Percentiles rank a stretch among this genome's conserved stretches.
Evolutionary conservation across 2,329 filamentous ascomycete genomes (phyloP).

Genomic region (Rhexocercosporidium sp.): DNA sequence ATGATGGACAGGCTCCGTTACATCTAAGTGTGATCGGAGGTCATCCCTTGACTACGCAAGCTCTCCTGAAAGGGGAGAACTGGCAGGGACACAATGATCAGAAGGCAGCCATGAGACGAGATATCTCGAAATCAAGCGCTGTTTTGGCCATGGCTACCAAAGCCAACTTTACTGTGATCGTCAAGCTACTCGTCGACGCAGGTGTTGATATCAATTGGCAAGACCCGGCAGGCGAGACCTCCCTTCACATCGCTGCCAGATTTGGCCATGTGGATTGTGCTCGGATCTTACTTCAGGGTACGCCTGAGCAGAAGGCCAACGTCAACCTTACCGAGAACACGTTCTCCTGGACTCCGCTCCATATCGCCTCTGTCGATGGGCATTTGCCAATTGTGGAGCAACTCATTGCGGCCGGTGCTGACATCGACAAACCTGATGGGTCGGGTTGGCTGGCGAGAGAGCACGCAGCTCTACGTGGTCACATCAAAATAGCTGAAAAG

Average conservation of each 20-base stretch:
- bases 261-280: conserved; percentile 86
- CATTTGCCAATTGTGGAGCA: conserved; percentile 76
- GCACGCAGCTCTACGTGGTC: conserved; percentile 88
- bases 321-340: conserved; percentile 80
- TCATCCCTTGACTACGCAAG: conserved; percentile 83
- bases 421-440: conserved; percentile 75
- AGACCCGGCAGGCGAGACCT: conserved; percentile 88
- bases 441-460: conserved; percentile 96
- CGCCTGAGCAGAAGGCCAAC: conserved; percentile 72
- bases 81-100: conserved; percentile 68
- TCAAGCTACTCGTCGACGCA: conserved; percentile 85
- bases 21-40: conserved; percentile 93
- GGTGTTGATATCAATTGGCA: conserved; percentile 94
- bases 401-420: conserved; percentile 78
- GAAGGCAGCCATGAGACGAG: conserved; percentile 68
- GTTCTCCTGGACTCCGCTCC: conserved; percentile 94
- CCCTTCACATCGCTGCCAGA: conserved; percentile 87
- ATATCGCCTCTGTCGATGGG: conserved; percentile 90
- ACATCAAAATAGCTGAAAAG: conserved; percentile 77
- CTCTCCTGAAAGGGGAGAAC: conserved; percentile 79
- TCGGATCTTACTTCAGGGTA: conserved; percentile 74
- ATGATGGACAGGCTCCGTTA: conserved; percentile 87
- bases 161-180: conserved; percentile 83
- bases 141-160: conserved; percentile 87
- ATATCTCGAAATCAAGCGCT: conserved; percentile 82